Base-by-base conservation (phyloP, 1,284 basidiomycete species). In the Heterobasidion parviporum region DNA sequence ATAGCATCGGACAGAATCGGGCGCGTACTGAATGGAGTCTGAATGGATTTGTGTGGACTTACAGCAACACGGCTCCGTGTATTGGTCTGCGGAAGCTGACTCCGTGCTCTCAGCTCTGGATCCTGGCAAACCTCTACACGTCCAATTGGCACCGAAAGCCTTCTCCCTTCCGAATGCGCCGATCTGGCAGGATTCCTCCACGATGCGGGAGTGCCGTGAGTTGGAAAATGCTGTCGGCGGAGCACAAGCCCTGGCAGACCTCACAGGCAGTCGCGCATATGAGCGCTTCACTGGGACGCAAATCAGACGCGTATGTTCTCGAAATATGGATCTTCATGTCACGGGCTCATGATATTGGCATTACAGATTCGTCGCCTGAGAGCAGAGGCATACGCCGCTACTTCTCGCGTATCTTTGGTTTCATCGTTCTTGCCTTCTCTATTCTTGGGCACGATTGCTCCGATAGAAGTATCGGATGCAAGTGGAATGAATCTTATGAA, bases 111-210 rank as follows among this genome's bases (percentile, higher is more conserved):
- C 75, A 1, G 71, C 70, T 1, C 74, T 94, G 46, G 75, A 87
- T 63, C 61, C 84, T 1, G 61, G 64, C 1, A 68, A 77, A 54
- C 65, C 79, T 0, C 74, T 94, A 4, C 69, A 73, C 9, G 75
- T 65, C 8, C 85, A 87, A 63, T 70, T 88, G 46, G 70, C 72
- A 15, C 81, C 82, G 0, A 63, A 64, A 7, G 88, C 89, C 0
- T 94, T 95, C 69, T 87, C 90, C 4, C 72, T 85, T 16, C 74
- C 74, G 2, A 77, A 80, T 58, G 82, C 89, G 1, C 92, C 92
- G 14, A 95, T 94, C 66, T 95, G 93, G 93, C 92, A 95, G 70
- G 93, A 95, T 70, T 92, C 89, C 0, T 92, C 90, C 0, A 95
- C 92, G 0, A 83, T 80, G 0, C 68, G 72, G 36, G 90, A 94